Base-by-base conservation (phyloP, 192 early-diverging fungal species). In the Lunasporangiospora selenospora region DNA sequence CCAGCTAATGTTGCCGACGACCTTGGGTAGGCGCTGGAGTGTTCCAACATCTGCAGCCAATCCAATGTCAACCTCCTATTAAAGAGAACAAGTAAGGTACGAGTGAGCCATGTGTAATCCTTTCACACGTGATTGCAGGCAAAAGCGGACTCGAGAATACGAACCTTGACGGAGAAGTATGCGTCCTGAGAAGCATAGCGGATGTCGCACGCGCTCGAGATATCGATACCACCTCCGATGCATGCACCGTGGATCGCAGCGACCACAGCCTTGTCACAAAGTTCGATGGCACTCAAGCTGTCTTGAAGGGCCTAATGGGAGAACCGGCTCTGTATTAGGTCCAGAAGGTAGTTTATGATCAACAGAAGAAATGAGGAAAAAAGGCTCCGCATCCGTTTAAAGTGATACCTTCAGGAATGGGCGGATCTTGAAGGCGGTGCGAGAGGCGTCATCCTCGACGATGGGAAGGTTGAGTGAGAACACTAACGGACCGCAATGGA, bases 11-110 rank as follows among this genome's bases (percentile, higher is more conserved):
- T 96, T 98, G 24, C 92, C 95, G 45, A 95, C 93, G 6, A 97
- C 83, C 80, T 98, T 98, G 48, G 95, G 95, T 21, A 99, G 80
- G 26, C 97, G 87, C 80, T 99, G 97, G 51, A 99, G 83, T 26
- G 94, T 96, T 34, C 84, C 94, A 23, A 95, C 75, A 75, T 99
- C 97, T 6, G 97, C 97, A 23, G 94, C 93, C 67, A 99, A 62
- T 9, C 93, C 95, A 77, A 97, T 84, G 76, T 97, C 95, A 18
- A 97, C 92, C 80, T 98, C 92, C 81, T 83, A 70, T 3, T 40
- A 63, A 62, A 7, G 36, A 42, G 4, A 15, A 21, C 18, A 10
- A 18, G n/a, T n/a, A n/a, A n/a, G n/a, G n/a, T n/a, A n/a, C n/a
- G n/a, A n/a, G n/a, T n/a, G n/a, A n/a, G n/a, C n/a, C n/a, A n/a